These are phyloP conservation scores for Teratosphaeria gauchensis DNA, from an alignment of 2,329 filamentous ascomycete genomes.

Conservation along the genomic window DNA sequence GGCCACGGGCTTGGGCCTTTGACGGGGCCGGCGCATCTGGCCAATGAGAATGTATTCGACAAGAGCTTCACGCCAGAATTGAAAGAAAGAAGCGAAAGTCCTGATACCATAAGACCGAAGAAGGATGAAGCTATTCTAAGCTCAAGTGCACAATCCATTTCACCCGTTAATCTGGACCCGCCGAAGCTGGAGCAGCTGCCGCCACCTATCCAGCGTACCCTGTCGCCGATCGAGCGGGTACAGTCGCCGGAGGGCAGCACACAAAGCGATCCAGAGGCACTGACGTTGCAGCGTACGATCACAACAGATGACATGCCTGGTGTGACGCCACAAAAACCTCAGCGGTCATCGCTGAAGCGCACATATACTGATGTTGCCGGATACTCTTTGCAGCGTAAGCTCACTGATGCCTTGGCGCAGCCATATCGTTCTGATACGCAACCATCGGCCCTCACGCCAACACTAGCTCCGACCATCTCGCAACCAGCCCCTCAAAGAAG, in stretches of 20 bases:
- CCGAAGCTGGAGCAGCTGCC: not conserved
- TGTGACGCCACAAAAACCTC: constrained; percentile 21
- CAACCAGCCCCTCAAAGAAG: constrained; percentile 22
- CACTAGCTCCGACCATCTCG: not conserved
- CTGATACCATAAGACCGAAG: constrained; percentile 2
- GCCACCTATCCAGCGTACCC: not conserved
- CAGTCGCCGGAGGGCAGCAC: not conserved
- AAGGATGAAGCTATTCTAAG: not conserved
- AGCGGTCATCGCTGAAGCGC: constrained; percentile 52
- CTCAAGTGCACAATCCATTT: not conserved
- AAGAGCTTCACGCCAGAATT: constrained; percentile 52
- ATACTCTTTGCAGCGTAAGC: constrained; percentile 66
- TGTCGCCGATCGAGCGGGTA: not conserved
- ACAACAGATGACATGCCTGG: constrained; percentile 7
- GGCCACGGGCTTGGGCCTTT: constrained; percentile 48
- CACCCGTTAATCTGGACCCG: constrained; percentile 1
- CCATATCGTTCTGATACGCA: constrained; percentile 54
- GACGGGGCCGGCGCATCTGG: constrained; percentile 67
- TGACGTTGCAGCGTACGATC: constrained; percentile 33
- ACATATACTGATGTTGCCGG: constrained; percentile 78
- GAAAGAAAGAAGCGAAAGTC: constrained; percentile 27
- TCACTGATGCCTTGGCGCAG: constrained; percentile 75
- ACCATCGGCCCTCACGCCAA: constrained; percentile 13
- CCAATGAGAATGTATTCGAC: constrained; percentile 75
- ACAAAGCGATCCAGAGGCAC: constrained; percentile 36